Evolutionary conservation across 2,329 filamentous ascomycete species (phyloP), one percentile per base, ranked within the genome.

Genomic region (Epichloe scottii): DNA sequence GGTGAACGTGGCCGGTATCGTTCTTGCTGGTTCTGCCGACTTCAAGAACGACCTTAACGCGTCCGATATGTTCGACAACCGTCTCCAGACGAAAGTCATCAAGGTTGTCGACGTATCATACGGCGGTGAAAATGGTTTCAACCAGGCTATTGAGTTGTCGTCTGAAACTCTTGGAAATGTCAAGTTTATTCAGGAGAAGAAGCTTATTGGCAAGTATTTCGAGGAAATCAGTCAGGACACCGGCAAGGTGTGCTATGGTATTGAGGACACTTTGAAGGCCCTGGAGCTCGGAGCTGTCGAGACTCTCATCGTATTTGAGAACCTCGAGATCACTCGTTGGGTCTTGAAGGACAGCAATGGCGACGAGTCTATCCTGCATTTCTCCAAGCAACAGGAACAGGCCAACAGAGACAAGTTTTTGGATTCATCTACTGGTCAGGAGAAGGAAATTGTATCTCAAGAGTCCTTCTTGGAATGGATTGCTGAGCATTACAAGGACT

Each of bases 181-280:
- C 79, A 98, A 98, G 74, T 98, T 98, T 70, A 96, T 98, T 68
- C 93, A 98, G 72, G 93, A 98, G 79, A 98, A 98, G 85, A 98
- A 96, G 76, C 82, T 98, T 56, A 98, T 98, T 65, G 91, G 91
- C 68, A 89, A 87, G 67, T 98, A 98, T 77, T 98, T 98, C 63
- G 90, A 98, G 68, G 91, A 98, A 72, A 97, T 98, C 64, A 95
- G 89, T 68, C 89, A 95, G 71, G 93, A 98, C 66, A 95, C 86
- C 49, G 93, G 93, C 60, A 93, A 89, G 66, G 84, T 98, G 60
- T 98, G 93, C 77, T 98, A 98, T 69, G 89, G 93, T 77, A 85
- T 98, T 56, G 93, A 97, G 2, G 94, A 98, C 67, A 98, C 93
- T 15, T 77, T 98, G 63, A 97, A 96, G 76, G 93, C 93, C 48